A percentile compares a stretch with the other conserved stretches of the same genome.
These are phyloP conservation scores for Tolypocladium album DNA, from an alignment of 2,329 filamentous ascomycete genomes.

Conservation along the genomic window DNA sequence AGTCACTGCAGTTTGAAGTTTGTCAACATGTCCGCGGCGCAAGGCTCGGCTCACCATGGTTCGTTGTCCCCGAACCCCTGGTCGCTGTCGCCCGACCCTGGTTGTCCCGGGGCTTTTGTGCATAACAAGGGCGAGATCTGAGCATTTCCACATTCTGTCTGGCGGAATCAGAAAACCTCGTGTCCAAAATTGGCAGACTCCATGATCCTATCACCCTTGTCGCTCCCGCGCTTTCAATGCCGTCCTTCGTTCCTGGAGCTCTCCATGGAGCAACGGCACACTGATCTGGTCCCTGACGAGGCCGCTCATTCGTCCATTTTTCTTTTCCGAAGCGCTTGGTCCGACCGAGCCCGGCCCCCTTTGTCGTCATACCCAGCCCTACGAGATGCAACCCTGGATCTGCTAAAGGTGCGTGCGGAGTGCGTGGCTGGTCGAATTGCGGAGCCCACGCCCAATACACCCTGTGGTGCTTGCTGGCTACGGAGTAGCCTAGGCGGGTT, in stretches of 20 bases:
- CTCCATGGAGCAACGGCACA: not conserved
- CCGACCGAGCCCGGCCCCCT: not conserved
- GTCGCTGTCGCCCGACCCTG: slow-evolving; percentile 2
- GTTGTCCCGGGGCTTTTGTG: not conserved
- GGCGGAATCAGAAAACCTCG: slow-evolving; percentile 15
- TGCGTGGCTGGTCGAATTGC: not conserved
- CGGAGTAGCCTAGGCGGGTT: not conserved
- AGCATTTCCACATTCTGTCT: slow-evolving; percentile 10
- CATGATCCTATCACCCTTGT: not conserved
- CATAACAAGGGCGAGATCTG: slow-evolving; percentile 11
- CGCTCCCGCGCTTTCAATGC: not conserved
- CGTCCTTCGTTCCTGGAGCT: not conserved
- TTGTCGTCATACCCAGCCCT: slow-evolving; percentile 1
- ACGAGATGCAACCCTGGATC: not conserved
- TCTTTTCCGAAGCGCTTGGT: not conserved
- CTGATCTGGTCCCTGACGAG: not conserved
- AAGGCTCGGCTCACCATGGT: not conserved
- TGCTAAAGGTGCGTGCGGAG: not conserved
- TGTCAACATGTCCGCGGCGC: not conserved
- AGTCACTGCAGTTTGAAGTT: not conserved
- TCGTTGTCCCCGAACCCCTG: slow-evolving; percentile 8
- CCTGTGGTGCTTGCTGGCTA: not conserved
- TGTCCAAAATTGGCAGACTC: slow-evolving; percentile 19
- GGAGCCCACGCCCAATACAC: not conserved
- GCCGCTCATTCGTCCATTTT: not conserved